Base-by-base conservation (phyloP, 108 stramenopile species). In the Cylindrotheca fusiformis region DNA sequence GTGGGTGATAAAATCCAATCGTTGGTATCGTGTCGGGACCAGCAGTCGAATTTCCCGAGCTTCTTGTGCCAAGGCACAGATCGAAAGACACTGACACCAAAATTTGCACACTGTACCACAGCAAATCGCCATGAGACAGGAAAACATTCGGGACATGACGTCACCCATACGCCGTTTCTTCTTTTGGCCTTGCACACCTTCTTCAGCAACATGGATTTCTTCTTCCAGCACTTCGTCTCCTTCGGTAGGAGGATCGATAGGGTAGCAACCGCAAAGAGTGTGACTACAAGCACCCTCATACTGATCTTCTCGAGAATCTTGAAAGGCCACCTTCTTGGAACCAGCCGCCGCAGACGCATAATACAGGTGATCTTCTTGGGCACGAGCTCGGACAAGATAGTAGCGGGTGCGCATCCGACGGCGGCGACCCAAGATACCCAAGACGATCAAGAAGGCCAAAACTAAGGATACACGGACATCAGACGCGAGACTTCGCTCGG, bases 201-300 rank as follows among this genome's bases (percentile, higher is more conserved):
- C 55, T 28, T 71, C 72, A 20, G 47, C 45, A 20, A 74, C 69
- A 48, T 82, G 63, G 17, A 77, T 57, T 4, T 83, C 70, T 5
- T 86, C 81, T 18, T 85, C 84, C 36, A 41, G 10, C 19, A 62
- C 60, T 58, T 77, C 78, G 48, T 85, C 84, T n/a, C 82, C 86
- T 22, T 84, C 83, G 30, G 71, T 49, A 8, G 83, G 63, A 48
- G 58, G 75, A 69, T 93, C 92, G 8, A 82, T 75, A 31, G 92
- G 92, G 74, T 93, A 93, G 68, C 92, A 93, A 21, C 92, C 92
- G 58, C 81, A 87, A 0, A 93, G 67, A 0, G 88, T 88, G 65
- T 93, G 92, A 64, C 80, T 80, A 58, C 92, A 93, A 3, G 87
- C 92, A n/a, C 87, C 88, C 48, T 93, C 87, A 63, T 85, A 90